Conservation (phyloP, 352 stramenopile species). For the Saprolegnia diclina region DNA sequence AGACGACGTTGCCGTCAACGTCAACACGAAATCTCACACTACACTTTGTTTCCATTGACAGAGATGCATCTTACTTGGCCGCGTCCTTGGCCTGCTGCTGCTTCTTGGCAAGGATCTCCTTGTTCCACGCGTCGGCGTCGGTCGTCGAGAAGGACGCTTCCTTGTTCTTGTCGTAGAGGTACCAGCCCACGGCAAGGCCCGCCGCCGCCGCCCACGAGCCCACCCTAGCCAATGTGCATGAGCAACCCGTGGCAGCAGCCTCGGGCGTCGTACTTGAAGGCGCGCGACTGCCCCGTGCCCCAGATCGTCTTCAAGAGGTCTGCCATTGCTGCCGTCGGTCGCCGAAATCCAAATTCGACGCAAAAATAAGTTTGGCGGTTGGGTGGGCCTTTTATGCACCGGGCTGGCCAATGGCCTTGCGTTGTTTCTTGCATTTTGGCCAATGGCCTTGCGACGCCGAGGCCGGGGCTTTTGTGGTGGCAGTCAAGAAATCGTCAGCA, state of each 20-base stretch:
- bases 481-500: neutral
- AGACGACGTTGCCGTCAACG: constrained; percentile 19
- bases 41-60: too few species aligned
- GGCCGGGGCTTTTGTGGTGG: neutral
- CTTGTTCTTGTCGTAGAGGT: constrained; percentile 6
- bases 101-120: constrained; percentile 5
- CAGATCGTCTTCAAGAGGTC: neutral
- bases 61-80: neutral
- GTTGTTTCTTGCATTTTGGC: neutral
- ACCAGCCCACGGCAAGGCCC: constrained; percentile 3
- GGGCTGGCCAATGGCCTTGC: neutral
- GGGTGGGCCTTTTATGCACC: neutral
- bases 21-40: neutral
- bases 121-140: constrained; percentile 5
- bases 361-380: neutral
- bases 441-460: neutral
- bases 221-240: neutral
- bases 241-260: neutral
- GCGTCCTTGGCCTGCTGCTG: neutral
- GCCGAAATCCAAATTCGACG: neutral
- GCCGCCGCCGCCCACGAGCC: neutral
- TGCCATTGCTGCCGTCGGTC: neutral
- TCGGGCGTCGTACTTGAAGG: constrained; percentile 2
- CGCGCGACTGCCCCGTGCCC: constrained; percentile 2
- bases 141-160: neutral